Evolutionary conservation across 129 eudicot species (phyloP).

Genomic region (Cynara cardunculus): DNA sequence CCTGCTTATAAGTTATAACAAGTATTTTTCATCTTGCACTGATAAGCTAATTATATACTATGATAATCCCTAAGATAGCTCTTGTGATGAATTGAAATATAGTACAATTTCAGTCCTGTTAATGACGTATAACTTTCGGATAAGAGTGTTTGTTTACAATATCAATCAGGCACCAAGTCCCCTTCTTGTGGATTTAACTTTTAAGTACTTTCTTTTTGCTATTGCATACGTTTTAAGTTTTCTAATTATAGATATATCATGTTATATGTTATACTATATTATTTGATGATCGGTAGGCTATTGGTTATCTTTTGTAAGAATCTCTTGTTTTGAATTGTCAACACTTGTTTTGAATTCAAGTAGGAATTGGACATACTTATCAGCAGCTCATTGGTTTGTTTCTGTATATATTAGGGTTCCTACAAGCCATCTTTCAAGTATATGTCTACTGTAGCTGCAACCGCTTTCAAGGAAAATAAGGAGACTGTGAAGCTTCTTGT

Average conservation of each 20-base stretch:
- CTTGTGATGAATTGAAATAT: neutral
- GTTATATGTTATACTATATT: neutral
- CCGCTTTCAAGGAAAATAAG: conserved; percentile 42
- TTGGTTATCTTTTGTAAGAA: too few relatives aligned
- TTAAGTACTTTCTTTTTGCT: neutral
- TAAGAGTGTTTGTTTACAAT: neutral
- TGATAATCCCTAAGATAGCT: neutral
- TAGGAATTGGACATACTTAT: neutral
- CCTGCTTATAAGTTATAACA: neutral
- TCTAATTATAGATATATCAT: neutral
- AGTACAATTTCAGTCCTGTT: neutral
- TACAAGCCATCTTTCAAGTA: conserved; percentile 43
- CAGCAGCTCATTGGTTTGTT: neutral
- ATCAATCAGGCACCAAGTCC: neutral
- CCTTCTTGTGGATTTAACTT: neutral
- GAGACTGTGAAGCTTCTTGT: conserved; percentile 70
- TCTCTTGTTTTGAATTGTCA: neutral
- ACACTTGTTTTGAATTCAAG: neutral
- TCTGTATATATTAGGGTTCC: conserved; percentile 42
- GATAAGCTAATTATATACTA: neutral
- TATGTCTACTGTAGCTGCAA: conserved; percentile 53
- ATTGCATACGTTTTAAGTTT: neutral
- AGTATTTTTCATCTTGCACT: neutral
- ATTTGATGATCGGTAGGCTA: too few relatives aligned
- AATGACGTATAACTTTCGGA: neutral